These are phyloP conservation scores for Sordariomycetes sp. DNA, from an alignment of 2,329 filamentous ascomycete species.

Conservation along the genomic window DNA sequence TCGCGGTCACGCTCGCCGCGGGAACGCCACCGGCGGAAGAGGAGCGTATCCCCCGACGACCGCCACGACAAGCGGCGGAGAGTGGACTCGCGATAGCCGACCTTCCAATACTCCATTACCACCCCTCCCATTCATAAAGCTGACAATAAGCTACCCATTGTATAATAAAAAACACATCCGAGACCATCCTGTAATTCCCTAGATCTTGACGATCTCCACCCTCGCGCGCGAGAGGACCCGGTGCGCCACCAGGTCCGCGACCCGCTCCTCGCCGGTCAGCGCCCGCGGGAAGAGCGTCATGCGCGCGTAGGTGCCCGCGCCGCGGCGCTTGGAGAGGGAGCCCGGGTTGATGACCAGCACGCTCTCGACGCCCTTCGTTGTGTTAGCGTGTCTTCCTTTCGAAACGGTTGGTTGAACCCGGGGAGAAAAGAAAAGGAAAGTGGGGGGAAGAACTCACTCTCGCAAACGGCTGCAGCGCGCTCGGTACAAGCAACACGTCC, in stretches of 20 bases:
- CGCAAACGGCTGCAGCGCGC: conserved; percentile 73
- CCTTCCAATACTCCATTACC: neutral
- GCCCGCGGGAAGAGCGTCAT: conserved; percentile 62
- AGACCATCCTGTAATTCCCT: conserved; percentile 10
- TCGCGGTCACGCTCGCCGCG: conserved; percentile 44
- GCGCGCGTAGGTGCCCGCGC: conserved; percentile 75
- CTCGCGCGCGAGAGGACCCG: conserved; percentile 72
- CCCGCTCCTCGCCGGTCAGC: conserved; percentile 44
- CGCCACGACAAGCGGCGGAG: conserved; percentile 49
- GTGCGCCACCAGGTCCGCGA: conserved; percentile 53
- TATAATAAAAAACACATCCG: neutral
- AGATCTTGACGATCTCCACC: conserved; percentile 79
- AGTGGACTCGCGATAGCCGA: conserved; percentile 22
- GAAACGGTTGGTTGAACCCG: neutral
- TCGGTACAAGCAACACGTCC: conserved; percentile 76
- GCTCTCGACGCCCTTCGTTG: conserved; percentile 69
- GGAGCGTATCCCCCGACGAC: conserved; percentile 45
- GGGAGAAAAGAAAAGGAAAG: neutral
- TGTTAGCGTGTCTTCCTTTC: neutral
- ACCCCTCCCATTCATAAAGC: neutral
- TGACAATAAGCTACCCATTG: neutral
- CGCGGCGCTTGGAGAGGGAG: conserved; percentile 71
- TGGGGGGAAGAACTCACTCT: conserved; percentile 48
- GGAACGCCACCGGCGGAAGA: conserved; percentile 34
- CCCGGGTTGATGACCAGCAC: conserved; percentile 89